These are phyloP conservation scores for Primulina eburnea DNA, from an alignment of 257 asterid species.

Conservation along the genomic window DNA sequence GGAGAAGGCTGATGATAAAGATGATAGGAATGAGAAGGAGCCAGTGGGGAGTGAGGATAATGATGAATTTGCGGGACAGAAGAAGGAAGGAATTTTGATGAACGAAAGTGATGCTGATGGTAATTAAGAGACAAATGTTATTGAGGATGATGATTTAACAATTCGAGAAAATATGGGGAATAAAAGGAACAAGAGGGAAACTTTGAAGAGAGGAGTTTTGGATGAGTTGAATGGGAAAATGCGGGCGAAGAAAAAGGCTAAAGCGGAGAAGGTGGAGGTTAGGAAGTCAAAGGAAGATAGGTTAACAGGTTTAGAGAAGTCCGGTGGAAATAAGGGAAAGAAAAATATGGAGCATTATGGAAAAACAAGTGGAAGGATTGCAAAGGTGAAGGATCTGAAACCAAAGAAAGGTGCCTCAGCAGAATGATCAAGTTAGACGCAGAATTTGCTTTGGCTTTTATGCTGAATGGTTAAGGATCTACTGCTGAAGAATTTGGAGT, in stretches of 20 bases:
- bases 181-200: conserved; percentile 26
- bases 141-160: conserved; percentile 18
- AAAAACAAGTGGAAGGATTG: conserved; percentile 27
- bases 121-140: conserved; percentile 12
- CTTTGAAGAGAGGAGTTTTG: conserved; percentile 23
- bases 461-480: conserved; percentile 11
- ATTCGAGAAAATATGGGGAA: conserved; percentile 16
- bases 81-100: conserved; percentile 13
- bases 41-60: conserved; percentile 21
- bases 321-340: conserved; percentile 27
- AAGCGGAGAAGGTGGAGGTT: conserved; percentile 17
- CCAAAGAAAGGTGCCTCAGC: conserved; percentile 31
- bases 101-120: conserved; percentile 1
- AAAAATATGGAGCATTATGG: conserved; percentile 33
- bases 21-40: conserved; percentile 35
- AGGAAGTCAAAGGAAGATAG: conserved; percentile 24
- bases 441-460: neutral
- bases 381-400: conserved; percentile 35
- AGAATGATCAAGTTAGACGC: conserved; percentile 20
- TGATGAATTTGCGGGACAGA: conserved; percentile 24
- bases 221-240: conserved; percentile 21
- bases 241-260: conserved; percentile 20
- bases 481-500: neutral
- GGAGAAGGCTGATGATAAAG: conserved; percentile 37
- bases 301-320: conserved; percentile 17